Percentiles rank a stretch among this genome's conserved stretches.
Evolutionary conservation across 2,329 filamentous ascomycete genomes (phyloP).

Genomic region (Neopestalotiopsis sp.): DNA sequence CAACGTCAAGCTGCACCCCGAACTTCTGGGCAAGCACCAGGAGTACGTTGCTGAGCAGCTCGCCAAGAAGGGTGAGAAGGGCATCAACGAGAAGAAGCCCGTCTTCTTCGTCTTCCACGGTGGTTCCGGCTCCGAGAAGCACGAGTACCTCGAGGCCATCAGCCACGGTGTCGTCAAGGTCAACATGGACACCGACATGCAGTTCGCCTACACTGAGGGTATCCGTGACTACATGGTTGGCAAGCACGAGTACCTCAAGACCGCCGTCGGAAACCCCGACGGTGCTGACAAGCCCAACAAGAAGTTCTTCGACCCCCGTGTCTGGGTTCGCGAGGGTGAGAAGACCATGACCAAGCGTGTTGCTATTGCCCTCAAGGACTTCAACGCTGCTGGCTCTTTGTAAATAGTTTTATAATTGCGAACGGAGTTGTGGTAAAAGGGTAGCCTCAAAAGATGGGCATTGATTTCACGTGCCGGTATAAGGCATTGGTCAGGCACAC

Average conservation of each 20-base stretch:
- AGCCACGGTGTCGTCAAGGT: constrained; percentile 97
- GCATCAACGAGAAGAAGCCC: constrained; percentile 69
- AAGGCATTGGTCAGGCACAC: background rate
- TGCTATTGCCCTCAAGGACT: constrained; percentile 83
- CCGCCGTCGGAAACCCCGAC: constrained; percentile 92
- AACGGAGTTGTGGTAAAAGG: constrained; percentile 4
- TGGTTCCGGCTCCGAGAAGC: constrained; percentile 87
- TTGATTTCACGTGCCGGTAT: background rate
- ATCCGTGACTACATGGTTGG: constrained; percentile 93
- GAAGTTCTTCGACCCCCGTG: constrained; percentile 88
- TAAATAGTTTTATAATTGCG: constrained; percentile 51
- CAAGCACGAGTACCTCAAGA: constrained; percentile 93
- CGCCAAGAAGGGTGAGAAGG: constrained; percentile 26
- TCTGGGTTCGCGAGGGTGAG: constrained; percentile 97
- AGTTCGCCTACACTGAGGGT: constrained; percentile 91
- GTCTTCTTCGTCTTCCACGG: constrained; percentile 99
- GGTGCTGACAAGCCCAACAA: constrained; percentile 99
- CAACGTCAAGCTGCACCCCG: constrained; percentile 95
- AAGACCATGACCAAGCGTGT: constrained; percentile 92
- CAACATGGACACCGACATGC: constrained; percentile 97
- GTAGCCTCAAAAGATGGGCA: constrained; percentile 2
- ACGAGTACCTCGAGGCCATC: constrained; percentile 91
- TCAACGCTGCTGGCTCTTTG: constrained; percentile 82
- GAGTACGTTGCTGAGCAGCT: constrained; percentile 85
- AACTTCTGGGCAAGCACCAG: constrained; percentile 97